Evolutionary conservation across 2,329 filamentous ascomycete species (phyloP).

Genomic region (Penicillium nordicum): DNA sequence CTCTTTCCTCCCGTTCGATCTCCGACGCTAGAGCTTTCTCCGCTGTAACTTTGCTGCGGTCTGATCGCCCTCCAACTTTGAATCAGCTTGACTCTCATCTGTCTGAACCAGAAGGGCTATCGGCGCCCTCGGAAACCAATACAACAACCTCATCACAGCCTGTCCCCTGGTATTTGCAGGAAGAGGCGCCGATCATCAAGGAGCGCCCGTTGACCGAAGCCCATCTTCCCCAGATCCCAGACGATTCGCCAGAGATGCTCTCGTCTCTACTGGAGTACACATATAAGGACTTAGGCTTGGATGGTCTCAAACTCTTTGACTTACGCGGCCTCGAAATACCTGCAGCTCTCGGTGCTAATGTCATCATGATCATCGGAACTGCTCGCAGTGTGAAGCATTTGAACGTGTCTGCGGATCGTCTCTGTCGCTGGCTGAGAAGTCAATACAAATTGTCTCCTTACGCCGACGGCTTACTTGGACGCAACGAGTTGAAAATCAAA

Average conservation of each 20-base stretch:
- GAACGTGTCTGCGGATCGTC: slow-evolving; percentile 83
- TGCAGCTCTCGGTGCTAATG: slow-evolving; percentile 78
- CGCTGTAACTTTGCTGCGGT: slow-evolving; percentile 18
- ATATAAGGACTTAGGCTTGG: slow-evolving; percentile 80
- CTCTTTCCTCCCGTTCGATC: slow-evolving; percentile 8
- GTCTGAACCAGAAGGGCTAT: slow-evolving; percentile 9
- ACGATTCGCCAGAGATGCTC: slow-evolving; percentile 68
- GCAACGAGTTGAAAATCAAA: slow-evolving; percentile 88
- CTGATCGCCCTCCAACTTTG: slow-evolving; percentile 23
- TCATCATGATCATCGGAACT: slow-evolving; percentile 90
- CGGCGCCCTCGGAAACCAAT: neutral
- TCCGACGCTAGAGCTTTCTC: slow-evolving; percentile 26
- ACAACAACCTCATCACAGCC: slow-evolving; percentile 18
- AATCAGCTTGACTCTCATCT: slow-evolving; percentile 14
- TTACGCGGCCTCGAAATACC: slow-evolving; percentile 80
- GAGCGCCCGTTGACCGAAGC: slow-evolving; percentile 51
- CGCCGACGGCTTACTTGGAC: slow-evolving; percentile 83
- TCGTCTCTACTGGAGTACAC: slow-evolving; percentile 70
- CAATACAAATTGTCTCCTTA: slow-evolving; percentile 69
- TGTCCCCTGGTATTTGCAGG: slow-evolving; percentile 79
- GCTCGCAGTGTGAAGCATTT: slow-evolving; percentile 90
- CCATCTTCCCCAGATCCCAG: slow-evolving; percentile 61
- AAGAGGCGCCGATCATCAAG: slow-evolving; percentile 49
- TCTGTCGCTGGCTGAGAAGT: slow-evolving; percentile 78
- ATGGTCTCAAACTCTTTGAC: slow-evolving; percentile 76